Conservation (phyloP, 352 stramenopile genomes). For the Peronospora destructor region DNA sequence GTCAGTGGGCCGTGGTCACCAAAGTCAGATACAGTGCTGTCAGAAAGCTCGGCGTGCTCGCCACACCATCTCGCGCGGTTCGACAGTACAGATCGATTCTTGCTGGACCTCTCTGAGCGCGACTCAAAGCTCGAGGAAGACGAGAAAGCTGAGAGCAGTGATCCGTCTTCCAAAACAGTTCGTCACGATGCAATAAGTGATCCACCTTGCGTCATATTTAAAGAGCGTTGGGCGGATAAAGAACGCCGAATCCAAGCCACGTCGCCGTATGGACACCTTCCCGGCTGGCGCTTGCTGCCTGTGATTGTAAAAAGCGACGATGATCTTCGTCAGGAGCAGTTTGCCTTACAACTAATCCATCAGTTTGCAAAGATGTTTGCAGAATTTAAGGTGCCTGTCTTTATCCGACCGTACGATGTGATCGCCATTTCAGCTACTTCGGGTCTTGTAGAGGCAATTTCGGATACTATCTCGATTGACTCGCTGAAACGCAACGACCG, state of each 20-base stretch:
- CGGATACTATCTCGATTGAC: constrained; percentile 96
- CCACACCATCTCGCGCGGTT: constrained; percentile 50
- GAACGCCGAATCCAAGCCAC: constrained; percentile 84
- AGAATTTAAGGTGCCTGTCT: constrained; percentile 91
- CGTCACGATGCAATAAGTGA: constrained; percentile 21
- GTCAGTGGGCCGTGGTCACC: constrained; percentile 45
- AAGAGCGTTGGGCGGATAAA: constrained; percentile 93
- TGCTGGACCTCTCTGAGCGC: constrained; percentile 59
- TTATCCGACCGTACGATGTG: constrained; percentile 94
- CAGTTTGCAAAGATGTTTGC: constrained; percentile 93
- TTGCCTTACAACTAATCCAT: constrained; percentile 94
- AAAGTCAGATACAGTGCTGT: constrained; percentile 49
- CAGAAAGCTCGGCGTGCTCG: constrained; percentile 48
- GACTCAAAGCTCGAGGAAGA: constrained; percentile 68
- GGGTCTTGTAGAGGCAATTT: constrained; percentile 94
- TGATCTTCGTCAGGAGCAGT: constrained; percentile 95
- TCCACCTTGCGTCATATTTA: constrained; percentile 83
- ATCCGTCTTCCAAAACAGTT: constrained; percentile 17
- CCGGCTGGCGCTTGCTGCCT: constrained; percentile 86
- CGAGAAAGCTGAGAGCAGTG: constrained; percentile 29
- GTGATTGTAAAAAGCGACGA: constrained; percentile 99
- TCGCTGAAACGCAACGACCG: constrained; percentile 95
- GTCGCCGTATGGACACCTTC: constrained; percentile 77
- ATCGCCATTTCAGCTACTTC: constrained; percentile 90
- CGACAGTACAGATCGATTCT: constrained; percentile 71